These are phyloP conservation scores for Nicotiana paniculata DNA, from an alignment of 257 asterid genomes.

Conservation along the genomic window DNA sequence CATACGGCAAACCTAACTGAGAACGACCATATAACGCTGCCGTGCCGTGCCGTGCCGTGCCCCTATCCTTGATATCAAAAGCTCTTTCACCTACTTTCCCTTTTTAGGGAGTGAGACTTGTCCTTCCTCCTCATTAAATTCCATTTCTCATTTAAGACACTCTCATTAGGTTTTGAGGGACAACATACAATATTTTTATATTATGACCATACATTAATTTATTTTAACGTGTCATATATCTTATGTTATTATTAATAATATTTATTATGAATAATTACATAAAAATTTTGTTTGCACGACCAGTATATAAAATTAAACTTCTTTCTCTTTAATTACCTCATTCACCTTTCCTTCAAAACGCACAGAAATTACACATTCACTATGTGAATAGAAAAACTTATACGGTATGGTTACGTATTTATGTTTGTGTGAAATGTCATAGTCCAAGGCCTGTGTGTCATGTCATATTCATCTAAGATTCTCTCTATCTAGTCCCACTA, in stretches of 20 bases:
- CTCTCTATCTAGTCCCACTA: slow-evolving; percentile 23
- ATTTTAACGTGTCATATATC: no score
- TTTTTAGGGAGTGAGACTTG: slow-evolving; percentile 22
- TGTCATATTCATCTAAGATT: slow-evolving; percentile 35
- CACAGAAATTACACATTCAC: background rate
- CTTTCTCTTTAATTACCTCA: no score
- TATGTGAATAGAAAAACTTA: background rate
- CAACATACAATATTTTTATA: no score
- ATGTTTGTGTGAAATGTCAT: slow-evolving; percentile 19
- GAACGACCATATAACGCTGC: slow-evolving; percentile 29
- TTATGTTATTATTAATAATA: no score
- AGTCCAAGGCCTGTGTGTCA: slow-evolving; percentile 36
- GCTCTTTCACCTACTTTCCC: slow-evolving; percentile 20
- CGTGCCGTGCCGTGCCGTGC: slow-evolving; percentile 21
- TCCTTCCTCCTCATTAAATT: slow-evolving; percentile 19
- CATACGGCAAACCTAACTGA: slow-evolving; percentile 20
- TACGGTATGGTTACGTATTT: slow-evolving; percentile 8
- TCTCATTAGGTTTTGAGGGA: background rate
- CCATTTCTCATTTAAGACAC: slow-evolving; percentile 7
- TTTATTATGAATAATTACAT: no score
- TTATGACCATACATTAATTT: no score
- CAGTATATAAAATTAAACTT: no score
- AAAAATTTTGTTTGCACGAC: no score
- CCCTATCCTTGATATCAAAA: slow-evolving; percentile 18
- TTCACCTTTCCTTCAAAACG: no score